Conservation (phyloP, 305 asterid genomes). For the Solanum aculeatissimum region DNA sequence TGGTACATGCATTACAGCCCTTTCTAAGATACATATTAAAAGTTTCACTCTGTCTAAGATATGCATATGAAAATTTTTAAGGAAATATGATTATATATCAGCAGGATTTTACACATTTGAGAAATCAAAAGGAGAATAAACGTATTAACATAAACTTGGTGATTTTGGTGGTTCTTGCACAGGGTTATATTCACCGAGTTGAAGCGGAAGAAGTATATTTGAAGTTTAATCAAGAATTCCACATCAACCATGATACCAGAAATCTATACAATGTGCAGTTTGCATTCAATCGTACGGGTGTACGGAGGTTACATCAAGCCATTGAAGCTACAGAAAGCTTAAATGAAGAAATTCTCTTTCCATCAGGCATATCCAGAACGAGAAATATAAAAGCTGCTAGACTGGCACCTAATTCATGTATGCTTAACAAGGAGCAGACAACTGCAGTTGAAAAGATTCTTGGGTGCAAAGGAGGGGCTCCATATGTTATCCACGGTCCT, state of each 20-base stretch:
- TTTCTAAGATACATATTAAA: not conserved
- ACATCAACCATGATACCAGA: conserved; percentile 30
- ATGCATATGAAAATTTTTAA: not conserved
- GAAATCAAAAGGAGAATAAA: not conserved
- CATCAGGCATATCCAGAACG: conserved; percentile 20
- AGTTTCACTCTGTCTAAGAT: not conserved
- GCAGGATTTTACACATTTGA: not conserved
- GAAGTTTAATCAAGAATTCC: conserved; percentile 50
- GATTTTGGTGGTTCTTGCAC: conserved; percentile 10
- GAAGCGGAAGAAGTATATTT: conserved; percentile 76
- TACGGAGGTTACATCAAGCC: conserved; percentile 76
- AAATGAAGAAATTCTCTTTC: conserved; percentile 51
- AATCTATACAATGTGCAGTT: conserved; percentile 69
- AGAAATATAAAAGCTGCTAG: conserved; percentile 19
- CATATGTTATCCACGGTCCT: conserved; percentile 86
- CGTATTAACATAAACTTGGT: conserved; percentile 1
- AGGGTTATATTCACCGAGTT: conserved; percentile 79
- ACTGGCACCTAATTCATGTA: conserved; percentile 40
- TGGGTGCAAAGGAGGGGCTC: conserved; percentile 66
- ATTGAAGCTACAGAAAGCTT: conserved; percentile 58
- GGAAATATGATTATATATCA: not conserved
- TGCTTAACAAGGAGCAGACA: conserved; percentile 58
- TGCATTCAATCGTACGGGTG: conserved; percentile 36
- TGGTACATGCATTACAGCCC: not conserved
- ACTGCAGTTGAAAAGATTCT: conserved; percentile 60